A percentile compares a stretch with the other conserved stretches of the same genome.
Evolutionary conservation across 352 stramenopile genomes (phyloP).

Genomic region (Phytophthora sansomeana): DNA sequence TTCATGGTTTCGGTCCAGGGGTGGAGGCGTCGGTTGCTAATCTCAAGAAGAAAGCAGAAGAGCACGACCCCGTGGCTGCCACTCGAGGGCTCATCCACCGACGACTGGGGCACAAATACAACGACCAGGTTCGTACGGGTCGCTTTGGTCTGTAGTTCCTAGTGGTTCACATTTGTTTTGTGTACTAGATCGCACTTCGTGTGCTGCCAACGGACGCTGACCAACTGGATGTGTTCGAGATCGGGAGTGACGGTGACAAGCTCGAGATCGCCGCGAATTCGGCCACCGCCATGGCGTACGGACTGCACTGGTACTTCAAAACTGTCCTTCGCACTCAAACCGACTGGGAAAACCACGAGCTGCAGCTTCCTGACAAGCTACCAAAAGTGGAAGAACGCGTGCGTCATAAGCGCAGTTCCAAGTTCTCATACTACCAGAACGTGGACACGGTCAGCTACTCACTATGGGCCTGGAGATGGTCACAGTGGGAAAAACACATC

Average conservation of each 20-base stretch:
- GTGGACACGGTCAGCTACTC: constrained; percentile 94
- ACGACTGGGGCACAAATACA: constrained; percentile 59
- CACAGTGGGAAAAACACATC: constrained; percentile 90
- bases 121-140: constrained; percentile 29
- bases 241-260: constrained; percentile 54
- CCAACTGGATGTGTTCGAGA: constrained; percentile 70
- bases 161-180: background rate
- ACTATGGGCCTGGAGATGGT: constrained; percentile 87
- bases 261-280: constrained; percentile 63
- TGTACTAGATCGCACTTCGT: constrained; percentile 65
- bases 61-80: constrained; percentile 61
- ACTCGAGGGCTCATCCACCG: constrained; percentile 59
- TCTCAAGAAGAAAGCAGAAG: constrained; percentile 36
- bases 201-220: constrained; percentile 48
- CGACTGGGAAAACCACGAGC: constrained; percentile 80
- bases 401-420: constrained; percentile 63
- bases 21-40: constrained; percentile 19
- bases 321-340: constrained; percentile 72
- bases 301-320: constrained; percentile 83
- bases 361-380: constrained; percentile 62
- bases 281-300: constrained; percentile 72
- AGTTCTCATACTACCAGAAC: constrained; percentile 93
- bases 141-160: background rate
- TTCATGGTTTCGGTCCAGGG: constrained; percentile 5
- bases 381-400: constrained; percentile 45